Base-by-base conservation (phyloP, 805 yeast genomes). In the Trichomonascus vanleenenianus region DNA sequence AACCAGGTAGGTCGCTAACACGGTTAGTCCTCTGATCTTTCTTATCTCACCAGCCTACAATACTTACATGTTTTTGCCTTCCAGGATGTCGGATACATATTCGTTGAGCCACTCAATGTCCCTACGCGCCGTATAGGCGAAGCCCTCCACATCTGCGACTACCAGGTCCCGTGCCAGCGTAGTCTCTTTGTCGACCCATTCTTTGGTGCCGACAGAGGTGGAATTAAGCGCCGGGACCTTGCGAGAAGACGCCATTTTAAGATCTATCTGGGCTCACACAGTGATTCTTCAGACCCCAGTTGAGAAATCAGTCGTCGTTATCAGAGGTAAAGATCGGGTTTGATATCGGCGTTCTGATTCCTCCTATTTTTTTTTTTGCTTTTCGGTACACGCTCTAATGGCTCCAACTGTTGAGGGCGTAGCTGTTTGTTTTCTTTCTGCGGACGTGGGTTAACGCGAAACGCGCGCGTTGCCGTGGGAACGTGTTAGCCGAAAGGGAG, bases 141-240 rank as follows among this genome's bases (percentile, higher is more conserved):
- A 60, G 34, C 65, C 68, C 45, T 69, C 74, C 11, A 65, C 56
- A 46, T 65, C 65, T 18, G 62, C 57, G 9, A 58, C 52, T 51
- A 73, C 68, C 44, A 65, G 61, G 37, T 63, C 64, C 50, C 65
- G 65, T 27, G 69, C 64, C 12, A 65, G 61, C 45, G 59, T 56
- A 57, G 73, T 59, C 53, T 75, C 78, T 42, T 60, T 60, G 30
- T 73, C 64, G 40, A 75, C 64, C 78, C 79, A 76, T 50, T 64
- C 71, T 10, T 77, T 71, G 2, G 79, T 62, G 5, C 81, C 83
- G n/a, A 53, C 43, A 3, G 41, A 18, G 15, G 40, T 11, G 7
- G 30, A 34, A 10, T 34, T 34, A 16, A 34, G 14, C 37, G 19
- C 16, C 19, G 11, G 16, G 19, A 34, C 19, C 11, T 14, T 34